Evolutionary conservation across 495 filamentous ascomycete species (phyloP).

Genomic region (Tuber microsphaerosporum): DNA sequence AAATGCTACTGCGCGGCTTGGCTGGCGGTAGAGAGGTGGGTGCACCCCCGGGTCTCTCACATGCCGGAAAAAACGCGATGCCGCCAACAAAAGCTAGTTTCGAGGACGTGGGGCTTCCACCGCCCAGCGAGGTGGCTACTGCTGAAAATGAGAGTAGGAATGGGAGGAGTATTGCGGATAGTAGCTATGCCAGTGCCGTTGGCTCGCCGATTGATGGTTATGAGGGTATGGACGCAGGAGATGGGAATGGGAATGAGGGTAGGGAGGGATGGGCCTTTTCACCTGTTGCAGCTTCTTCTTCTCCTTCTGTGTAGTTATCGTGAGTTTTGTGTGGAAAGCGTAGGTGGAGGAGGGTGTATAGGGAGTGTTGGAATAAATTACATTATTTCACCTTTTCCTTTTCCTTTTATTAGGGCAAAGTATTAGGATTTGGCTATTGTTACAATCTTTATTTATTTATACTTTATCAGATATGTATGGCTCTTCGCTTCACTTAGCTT

Average conservation of each 20-base stretch:
- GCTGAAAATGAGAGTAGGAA: background rate
- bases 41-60: slow-evolving; percentile 27
- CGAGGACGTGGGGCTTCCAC: background rate
- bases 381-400: too few relatives aligned
- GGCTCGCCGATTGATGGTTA: slow-evolving; percentile 21
- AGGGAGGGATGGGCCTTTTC: slow-evolving; percentile 10
- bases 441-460: background rate
- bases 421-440: background rate
- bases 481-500: background rate
- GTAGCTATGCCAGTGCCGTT: slow-evolving; percentile 32
- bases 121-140: background rate
- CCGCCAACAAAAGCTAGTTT: slow-evolving; percentile 38
- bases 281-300: background rate
- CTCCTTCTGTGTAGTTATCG: background rate
- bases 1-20: slow-evolving; percentile 7
- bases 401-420: background rate
- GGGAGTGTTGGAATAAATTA: too few relatives aligned
- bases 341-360: background rate
- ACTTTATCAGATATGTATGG: too few relatives aligned
- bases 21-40: background rate
- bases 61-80: slow-evolving; percentile 36
- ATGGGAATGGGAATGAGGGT: slow-evolving; percentile 3
- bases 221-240: slow-evolving; percentile 7
- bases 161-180: slow-evolving; percentile 17
- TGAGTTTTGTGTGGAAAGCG: background rate